Conservation (phyloP, 176 grass and related monocot species). For the Triticum timopheevii region DNA sequence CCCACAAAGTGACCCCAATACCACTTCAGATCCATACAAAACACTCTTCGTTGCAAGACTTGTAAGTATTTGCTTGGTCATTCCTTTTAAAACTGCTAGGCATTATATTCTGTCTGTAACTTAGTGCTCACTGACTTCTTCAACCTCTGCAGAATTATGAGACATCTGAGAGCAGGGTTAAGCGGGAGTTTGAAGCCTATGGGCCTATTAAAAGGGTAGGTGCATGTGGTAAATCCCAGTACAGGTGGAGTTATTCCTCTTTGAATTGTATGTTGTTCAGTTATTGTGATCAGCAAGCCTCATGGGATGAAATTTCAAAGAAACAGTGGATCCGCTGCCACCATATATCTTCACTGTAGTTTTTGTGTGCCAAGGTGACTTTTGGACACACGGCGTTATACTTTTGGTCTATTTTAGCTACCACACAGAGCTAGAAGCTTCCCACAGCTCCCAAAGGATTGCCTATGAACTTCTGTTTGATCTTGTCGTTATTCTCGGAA, state of each 20-base stretch:
- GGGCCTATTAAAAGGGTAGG: conserved; percentile 90
- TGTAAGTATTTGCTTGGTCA: conserved; percentile 41
- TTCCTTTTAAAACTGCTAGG: background rate
- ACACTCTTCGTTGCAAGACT: conserved; percentile 73
- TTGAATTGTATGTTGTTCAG: conserved; percentile 44
- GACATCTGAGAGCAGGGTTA: conserved; percentile 60
- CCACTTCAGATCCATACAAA: conserved; percentile 79
- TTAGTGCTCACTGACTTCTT: conserved; percentile 17
- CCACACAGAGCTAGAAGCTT: background rate
- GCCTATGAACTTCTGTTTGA: background rate
- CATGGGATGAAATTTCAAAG: background rate
- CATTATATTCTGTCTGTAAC: background rate
- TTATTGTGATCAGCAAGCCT: conserved; percentile 23
- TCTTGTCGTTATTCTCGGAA: background rate
- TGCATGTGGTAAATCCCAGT: conserved; percentile 38
- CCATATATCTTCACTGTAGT: conserved; percentile 3
- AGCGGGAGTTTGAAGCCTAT: conserved; percentile 84
- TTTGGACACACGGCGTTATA: background rate
- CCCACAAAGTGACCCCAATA: conserved; percentile 61
- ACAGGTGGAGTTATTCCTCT: conserved; percentile 53
- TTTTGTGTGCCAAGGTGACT: background rate
- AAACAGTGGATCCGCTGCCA: background rate
- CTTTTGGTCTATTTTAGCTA: background rate
- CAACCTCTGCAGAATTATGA: conserved; percentile 59
- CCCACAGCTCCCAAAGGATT: background rate